These are phyloP conservation scores for Gynostemma pentaphyllum DNA, from an alignment of 306 rosid genomes.

Conservation along the genomic window DNA sequence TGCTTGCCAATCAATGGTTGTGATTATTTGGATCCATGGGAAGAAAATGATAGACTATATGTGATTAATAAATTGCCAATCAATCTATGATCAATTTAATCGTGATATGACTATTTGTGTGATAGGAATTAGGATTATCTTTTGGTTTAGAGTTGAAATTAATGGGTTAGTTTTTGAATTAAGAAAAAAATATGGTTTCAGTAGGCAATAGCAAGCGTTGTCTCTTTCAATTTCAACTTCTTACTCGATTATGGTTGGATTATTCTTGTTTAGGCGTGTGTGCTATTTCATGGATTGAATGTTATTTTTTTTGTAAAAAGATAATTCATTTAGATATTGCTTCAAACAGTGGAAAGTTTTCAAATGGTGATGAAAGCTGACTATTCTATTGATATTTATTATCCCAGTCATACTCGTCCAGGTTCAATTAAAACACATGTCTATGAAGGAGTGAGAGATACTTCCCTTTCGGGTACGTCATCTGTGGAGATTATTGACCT, in stretches of 20 bases:
- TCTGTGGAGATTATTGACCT: conserved; percentile 51
- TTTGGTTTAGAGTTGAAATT: not conserved
- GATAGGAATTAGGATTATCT: not conserved
- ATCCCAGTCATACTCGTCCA: conserved; percentile 62
- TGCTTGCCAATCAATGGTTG: not conserved
- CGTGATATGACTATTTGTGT: not conserved
- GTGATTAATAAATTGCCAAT: not conserved
- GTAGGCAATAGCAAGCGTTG: not conserved
- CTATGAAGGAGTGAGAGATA: conserved; percentile 75
- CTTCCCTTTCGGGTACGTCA: conserved; percentile 45
- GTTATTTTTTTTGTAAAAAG: not conserved
- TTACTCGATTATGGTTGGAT: not conserved
- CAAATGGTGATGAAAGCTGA: conserved; percentile 19
- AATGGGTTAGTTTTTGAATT: not conserved
- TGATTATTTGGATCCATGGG: not conserved
- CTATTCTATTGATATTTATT: conserved; percentile 20
- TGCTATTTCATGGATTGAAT: not conserved
- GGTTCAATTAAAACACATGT: conserved; percentile 68
- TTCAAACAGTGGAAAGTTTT: not conserved
- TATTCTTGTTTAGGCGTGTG: not conserved
- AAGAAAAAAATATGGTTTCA: not conserved
- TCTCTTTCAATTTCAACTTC: not conserved
- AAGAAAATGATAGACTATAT: not conserved
- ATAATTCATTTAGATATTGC: not conserved
- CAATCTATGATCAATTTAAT: not conserved